A percentile compares a stretch with the other conserved stretches of the same genome.
Conservation (phyloP, 2,329 filamentous ascomycete genomes). For the Aspergillus pseudoterreus region DNA sequence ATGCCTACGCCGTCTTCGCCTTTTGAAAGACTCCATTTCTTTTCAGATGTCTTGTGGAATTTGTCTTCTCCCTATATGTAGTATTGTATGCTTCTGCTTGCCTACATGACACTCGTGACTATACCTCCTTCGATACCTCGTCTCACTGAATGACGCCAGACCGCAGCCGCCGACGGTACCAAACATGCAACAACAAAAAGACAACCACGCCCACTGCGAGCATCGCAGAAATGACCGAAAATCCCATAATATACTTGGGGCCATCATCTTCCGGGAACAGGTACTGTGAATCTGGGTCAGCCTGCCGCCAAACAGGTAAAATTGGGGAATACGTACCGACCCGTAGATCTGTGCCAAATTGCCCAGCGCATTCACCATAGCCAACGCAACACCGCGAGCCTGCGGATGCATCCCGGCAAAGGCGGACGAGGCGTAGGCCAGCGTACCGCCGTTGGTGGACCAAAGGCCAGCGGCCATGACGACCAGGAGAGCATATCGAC, state of each 20-base stretch:
- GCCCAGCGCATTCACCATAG: slow-evolving; percentile 52
- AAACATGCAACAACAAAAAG: slow-evolving; percentile 24
- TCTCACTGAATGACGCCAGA: background rate
- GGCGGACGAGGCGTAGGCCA: slow-evolving; percentile 53
- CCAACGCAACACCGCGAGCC: slow-evolving; percentile 50
- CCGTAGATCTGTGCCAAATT: slow-evolving; percentile 58
- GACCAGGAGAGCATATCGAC: slow-evolving; percentile 53
- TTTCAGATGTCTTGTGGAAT: background rate
- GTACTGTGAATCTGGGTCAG: slow-evolving; percentile 24
- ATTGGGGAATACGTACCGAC: slow-evolving; percentile 7
- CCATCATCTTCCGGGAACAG: slow-evolving; percentile 49
- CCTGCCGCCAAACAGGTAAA: background rate
- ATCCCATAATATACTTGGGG: slow-evolving; percentile 49
- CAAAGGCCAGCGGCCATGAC: slow-evolving; percentile 55
- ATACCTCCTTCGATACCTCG: too few species aligned
- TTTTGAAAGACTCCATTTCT: background rate
- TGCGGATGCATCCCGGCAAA: slow-evolving; percentile 50
- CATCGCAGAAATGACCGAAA: slow-evolving; percentile 36
- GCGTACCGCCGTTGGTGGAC: slow-evolving; percentile 50
- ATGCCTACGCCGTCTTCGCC: too few species aligned
- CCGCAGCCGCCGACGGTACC: slow-evolving; percentile 16
- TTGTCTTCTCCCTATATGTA: background rate
- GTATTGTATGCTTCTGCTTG: background rate
- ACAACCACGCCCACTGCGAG: slow-evolving; percentile 28
- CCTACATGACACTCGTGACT: too few species aligned